A percentile compares a stretch with the other conserved stretches of the same genome.
phyloP scores from a whole-genome alignment of 495 filamentous ascomycete species.

The Tuber calosporum region DNA sequence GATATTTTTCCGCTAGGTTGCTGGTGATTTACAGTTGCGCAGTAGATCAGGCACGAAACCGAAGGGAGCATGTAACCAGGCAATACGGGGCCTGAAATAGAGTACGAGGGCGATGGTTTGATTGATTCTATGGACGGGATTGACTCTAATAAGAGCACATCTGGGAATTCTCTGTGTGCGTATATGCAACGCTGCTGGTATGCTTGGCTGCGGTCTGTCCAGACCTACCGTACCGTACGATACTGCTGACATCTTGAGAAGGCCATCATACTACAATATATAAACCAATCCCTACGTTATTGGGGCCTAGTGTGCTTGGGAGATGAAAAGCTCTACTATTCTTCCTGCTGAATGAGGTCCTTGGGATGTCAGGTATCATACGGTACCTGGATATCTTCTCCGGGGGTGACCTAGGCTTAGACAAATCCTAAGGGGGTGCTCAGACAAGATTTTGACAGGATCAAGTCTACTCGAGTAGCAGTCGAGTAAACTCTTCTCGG shows the following conservation, averaged over 20 bases:
- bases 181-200: not conserved
- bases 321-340: not conserved
- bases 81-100: not conserved
- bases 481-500: not conserved
- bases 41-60: not conserved
- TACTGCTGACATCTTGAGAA: not conserved
- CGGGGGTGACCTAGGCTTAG: not conserved
- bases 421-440: not conserved
- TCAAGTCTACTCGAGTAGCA: no score
- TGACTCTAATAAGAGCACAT: not conserved
- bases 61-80: not conserved
- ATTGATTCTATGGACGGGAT: not conserved
- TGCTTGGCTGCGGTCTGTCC: not conserved
- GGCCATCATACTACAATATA: no score
- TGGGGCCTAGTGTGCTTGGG: not conserved
- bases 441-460: not conserved
- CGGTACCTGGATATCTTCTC: not conserved
- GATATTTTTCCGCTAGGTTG: not conserved
- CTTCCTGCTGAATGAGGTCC: not conserved
- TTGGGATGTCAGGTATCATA: not conserved
- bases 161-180: not conserved
- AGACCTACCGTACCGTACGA: not conserved
- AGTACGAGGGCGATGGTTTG: not conserved
- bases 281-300: not conserved
- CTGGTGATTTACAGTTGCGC: not conserved